phyloP scores from a whole-genome alignment of 805 yeast genomes.

The Sungouiella thailandica region DNA sequence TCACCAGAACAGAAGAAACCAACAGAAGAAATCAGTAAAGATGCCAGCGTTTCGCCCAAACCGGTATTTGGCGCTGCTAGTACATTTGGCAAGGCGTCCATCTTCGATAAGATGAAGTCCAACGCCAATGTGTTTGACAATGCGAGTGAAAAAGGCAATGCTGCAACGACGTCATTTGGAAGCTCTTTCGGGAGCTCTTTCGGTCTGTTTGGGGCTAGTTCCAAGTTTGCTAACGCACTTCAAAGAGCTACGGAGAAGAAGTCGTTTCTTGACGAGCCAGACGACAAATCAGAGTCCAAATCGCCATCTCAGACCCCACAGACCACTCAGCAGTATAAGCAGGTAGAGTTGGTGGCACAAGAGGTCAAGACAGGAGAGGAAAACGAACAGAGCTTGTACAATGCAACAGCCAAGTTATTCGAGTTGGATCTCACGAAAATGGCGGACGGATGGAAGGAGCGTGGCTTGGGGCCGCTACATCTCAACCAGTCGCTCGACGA shows the following conservation, averaged over 20 bases:
- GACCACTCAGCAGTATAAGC: constrained; percentile 40
- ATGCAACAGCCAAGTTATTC: constrained; percentile 74
- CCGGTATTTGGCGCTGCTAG: constrained; percentile 39
- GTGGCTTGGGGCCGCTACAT: constrained; percentile 87
- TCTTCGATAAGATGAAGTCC: constrained; percentile 20
- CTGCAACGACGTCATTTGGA: constrained; percentile 2
- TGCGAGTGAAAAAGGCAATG: constrained; percentile 1
- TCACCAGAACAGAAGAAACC: neutral
- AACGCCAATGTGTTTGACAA: constrained; percentile 24
- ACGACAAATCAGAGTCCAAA: constrained; percentile 16
- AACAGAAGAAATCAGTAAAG: neutral
- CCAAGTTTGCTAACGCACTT: constrained; percentile 52
- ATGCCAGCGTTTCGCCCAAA: constrained; percentile 1
- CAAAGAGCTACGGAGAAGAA: constrained; percentile 46
- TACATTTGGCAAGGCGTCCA: constrained; percentile 30
- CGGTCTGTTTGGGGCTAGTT: constrained; percentile 41
- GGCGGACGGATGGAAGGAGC: constrained; percentile 88
- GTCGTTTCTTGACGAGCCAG: constrained; percentile 51
- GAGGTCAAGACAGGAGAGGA: constrained; percentile 86
- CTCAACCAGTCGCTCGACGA: constrained; percentile 49
- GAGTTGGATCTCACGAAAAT: constrained; percentile 62
- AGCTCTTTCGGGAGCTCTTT: constrained; percentile 8
- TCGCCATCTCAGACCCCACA: constrained; percentile 23
- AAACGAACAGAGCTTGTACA: constrained; percentile 63
- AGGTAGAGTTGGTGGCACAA: constrained; percentile 53